Base-by-base conservation (phyloP, 2,329 filamentous ascomycete species). In the Didymella segeticola region DNA sequence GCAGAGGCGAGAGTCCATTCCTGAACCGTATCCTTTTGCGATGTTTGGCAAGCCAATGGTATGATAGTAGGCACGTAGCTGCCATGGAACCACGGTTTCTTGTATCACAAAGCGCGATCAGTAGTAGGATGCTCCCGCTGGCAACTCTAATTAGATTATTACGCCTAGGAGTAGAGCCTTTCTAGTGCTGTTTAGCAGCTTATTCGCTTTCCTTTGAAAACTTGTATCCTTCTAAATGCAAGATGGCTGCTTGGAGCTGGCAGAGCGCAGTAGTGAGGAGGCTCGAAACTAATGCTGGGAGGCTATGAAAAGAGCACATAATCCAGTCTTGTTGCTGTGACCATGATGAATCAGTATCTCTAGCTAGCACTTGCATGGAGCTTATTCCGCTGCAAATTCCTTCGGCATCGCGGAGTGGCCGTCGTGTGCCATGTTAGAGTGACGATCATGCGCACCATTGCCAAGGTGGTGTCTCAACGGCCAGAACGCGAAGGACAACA, bases 1-100 rank as follows among this genome's bases (percentile, higher is more conserved):
- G 64, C 70, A 72, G 67, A 61, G 56, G 61, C 67, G 60, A 70
- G 61, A 47, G 36, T 61, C 29, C 53, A 68, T 55, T 60, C 52
- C 53, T 53, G 47, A 54, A 62, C 33, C 39, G 57, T 57, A 48
- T 57, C 53, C 49, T 48, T 50, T 42, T 63, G 58, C 61, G 43
- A 51, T 60, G 57, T 61, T 67, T 48, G 52, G 33, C 38, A 52
- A 46, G 43, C 65, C 64, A 68, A 72, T 69, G 52, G 48, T 50
- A 31, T 30, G 12, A 19, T n/a, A 15, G 25, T 33, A 38, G 45
- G 54, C 43, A 43, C 48, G 48, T 57, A 60, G 62, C 59, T 67
- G 59, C 61, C 64, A 64, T 38, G 48, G 46, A 63, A 66, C 59
- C 60, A 64, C 64, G 61, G 59, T 54, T 53, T 53, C n/a, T 51